Percentiles rank a stretch among this genome's conserved stretches.
These are phyloP conservation scores for Helicocarpus griseus DNA, from an alignment of 2,329 filamentous ascomycete genomes.

Conservation along the genomic window DNA sequence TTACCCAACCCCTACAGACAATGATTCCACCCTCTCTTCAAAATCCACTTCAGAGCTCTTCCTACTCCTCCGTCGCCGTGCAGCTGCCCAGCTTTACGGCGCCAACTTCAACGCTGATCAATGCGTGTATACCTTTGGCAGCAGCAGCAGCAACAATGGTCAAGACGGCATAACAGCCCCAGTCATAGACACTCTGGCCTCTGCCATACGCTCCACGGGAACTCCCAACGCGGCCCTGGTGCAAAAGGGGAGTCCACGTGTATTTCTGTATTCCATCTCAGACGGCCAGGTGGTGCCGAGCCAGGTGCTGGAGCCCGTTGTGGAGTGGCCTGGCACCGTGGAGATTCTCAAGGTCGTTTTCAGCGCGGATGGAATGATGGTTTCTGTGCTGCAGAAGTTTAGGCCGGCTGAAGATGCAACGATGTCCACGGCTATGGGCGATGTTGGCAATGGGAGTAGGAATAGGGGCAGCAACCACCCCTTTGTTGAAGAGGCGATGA, in stretches of 20 bases:
- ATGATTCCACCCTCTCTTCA: not conserved
- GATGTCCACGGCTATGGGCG: not conserved
- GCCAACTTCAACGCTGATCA: conserved; percentile 25
- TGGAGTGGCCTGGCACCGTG: conserved; percentile 18
- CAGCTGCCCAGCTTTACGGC: conserved; percentile 26
- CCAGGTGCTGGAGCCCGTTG: conserved; percentile 16
- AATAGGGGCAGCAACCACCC: conserved; percentile 15
- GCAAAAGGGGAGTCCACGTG: conserved; percentile 20
- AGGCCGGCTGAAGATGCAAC: conserved; percentile 15
- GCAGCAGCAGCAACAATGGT: no score
- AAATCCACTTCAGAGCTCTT: conserved; percentile 21
- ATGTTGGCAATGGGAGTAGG: not conserved
- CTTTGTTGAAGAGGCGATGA: conserved; percentile 25
- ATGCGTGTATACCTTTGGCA: conserved; percentile 20
- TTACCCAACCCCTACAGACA: conserved; percentile 2
- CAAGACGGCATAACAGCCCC: no score
- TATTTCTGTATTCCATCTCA: conserved; percentile 20
- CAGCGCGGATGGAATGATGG: conserved; percentile 10
- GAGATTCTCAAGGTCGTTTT: conserved; percentile 26
- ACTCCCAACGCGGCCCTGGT: conserved; percentile 20
- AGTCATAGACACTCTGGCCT: conserved; percentile 26
- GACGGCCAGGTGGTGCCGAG: conserved; percentile 13
- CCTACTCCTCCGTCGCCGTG: conserved; percentile 20
- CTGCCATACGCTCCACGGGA: conserved; percentile 12
- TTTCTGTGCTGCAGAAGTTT: conserved; percentile 27